Conservation (phyloP, 352 stramenopile genomes). For the Pythium sp. region DNA sequence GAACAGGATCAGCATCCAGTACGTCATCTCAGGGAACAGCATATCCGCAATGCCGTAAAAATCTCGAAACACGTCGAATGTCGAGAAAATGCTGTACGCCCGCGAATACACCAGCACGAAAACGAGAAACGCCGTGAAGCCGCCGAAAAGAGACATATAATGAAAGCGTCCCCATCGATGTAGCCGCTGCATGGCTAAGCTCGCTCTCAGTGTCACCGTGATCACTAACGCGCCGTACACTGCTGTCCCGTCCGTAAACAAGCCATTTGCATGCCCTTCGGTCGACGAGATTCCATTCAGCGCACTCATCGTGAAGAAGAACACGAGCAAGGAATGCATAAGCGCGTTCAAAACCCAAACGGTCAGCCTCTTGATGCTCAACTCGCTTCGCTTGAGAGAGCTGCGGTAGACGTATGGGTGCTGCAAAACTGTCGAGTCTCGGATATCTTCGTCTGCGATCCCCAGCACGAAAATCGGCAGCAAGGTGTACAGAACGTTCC, state of each 20-base stretch:
- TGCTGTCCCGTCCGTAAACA: slow-evolving; percentile 73
- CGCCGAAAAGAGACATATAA: slow-evolving; percentile 68
- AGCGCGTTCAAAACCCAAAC: slow-evolving; percentile 77
- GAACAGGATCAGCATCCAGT: slow-evolving; percentile 68
- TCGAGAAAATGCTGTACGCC: slow-evolving; percentile 54
- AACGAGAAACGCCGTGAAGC: slow-evolving; percentile 59
- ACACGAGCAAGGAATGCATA: slow-evolving; percentile 70
- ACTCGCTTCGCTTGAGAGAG: slow-evolving; percentile 53
- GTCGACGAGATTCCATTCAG: slow-evolving; percentile 38
- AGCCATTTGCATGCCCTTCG: slow-evolving; percentile 45
- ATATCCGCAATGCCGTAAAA: slow-evolving; percentile 63
- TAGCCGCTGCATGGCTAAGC: slow-evolving; percentile 71
- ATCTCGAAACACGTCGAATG: slow-evolving; percentile 72
- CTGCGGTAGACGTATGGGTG: slow-evolving; percentile 83
- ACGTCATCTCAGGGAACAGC: slow-evolving; percentile 50
- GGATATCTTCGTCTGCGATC: slow-evolving; percentile 82
- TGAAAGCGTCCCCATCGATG: slow-evolving; percentile 74
- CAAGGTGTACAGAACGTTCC: slow-evolving; percentile 95
- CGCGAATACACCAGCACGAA: slow-evolving; percentile 74
- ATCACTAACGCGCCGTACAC: slow-evolving; percentile 82
- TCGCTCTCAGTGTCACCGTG: slow-evolving; percentile 69
- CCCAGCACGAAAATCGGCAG: slow-evolving; percentile 92
- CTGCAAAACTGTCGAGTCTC: slow-evolving; percentile 58
- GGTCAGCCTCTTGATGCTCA: slow-evolving; percentile 55
- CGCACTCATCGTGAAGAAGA: slow-evolving; percentile 55